phyloP scores from a whole-genome alignment of 495 filamentous ascomycete species.

The Opeltia flavorubescens region DNA sequence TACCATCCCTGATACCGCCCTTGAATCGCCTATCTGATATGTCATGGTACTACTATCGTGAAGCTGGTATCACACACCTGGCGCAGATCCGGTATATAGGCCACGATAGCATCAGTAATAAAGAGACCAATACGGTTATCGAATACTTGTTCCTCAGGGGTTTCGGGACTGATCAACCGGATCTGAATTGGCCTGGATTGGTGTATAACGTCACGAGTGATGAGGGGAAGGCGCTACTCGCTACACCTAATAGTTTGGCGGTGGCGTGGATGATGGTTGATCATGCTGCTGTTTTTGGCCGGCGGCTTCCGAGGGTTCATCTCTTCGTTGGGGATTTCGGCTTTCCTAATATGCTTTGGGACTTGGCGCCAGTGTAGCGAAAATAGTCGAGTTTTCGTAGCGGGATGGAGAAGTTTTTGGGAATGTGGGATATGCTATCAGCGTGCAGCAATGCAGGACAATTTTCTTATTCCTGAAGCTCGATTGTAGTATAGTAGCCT shows the following conservation, averaged over 20 bases:
- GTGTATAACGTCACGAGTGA: background rate
- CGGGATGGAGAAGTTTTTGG: too few species aligned
- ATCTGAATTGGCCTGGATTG: background rate
- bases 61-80: background rate
- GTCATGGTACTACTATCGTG: background rate
- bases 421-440: too few species aligned
- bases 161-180: background rate
- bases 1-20: background rate
- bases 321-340: background rate
- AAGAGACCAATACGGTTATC: background rate
- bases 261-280: background rate
- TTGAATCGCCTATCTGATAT: background rate
- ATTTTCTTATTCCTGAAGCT: too few species aligned
- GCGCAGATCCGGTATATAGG: background rate
- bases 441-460: too few species aligned
- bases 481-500: too few species aligned
- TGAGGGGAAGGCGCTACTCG: background rate
- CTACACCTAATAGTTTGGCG: background rate
- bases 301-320: background rate
- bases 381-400: too few species aligned
- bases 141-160: background rate
- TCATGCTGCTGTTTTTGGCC: background rate
- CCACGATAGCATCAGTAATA: background rate
- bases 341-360: background rate
- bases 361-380: too few species aligned